Base-by-base conservation (phyloP, 176 grass and related monocot species). In the Alloteropsis semialata region DNA sequence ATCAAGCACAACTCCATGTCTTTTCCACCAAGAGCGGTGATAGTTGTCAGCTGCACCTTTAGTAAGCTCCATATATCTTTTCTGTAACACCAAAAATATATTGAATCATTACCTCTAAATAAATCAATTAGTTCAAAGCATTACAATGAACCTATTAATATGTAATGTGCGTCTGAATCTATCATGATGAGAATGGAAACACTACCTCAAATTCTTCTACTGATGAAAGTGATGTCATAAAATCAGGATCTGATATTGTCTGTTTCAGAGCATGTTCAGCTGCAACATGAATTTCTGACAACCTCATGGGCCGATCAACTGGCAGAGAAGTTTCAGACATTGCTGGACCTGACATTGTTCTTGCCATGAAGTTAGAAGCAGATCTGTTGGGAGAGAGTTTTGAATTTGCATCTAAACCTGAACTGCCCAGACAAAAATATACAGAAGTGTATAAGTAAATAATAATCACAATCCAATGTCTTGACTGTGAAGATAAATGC, bases 251-350 rank as follows among this genome's bases (percentile, higher is more conserved):
- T 36, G 97, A 94, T 90, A 99, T 77, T 0, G 87, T 99, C 51
- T 85, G 67, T n/a, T 96, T 90, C 72, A 99, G 72, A 74, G 97
- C 85, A 85, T 99, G 68, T 71, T 99, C 97, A 77, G 91, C 97
- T 71, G 97, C 97, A 91, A 99, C 97, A 88, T 99, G 78, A 91
- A 99, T 93, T 94, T 99, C 97, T 7, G 97, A 99, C 85, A 99
- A 85, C 49, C 90, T 92, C 93, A 99, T 96, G 36, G 97, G 97
- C 12, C 93, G 91, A 90, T 96, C 87, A 82, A 91, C 69, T 50
- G 69, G 69, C 69, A 72, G 71, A 81, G 93, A 94, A 84, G 81
- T 89, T 37, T 97, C 91, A 39, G 87, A 91, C 25, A 69, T 94
- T 82, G 75, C 89, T 54, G 97, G 93, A 60, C 91, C 97, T 10